These are phyloP conservation scores for Debaryomycetaceae sp. DNA, from an alignment of 1,139 yeast genomes.

Conservation along the genomic window DNA sequence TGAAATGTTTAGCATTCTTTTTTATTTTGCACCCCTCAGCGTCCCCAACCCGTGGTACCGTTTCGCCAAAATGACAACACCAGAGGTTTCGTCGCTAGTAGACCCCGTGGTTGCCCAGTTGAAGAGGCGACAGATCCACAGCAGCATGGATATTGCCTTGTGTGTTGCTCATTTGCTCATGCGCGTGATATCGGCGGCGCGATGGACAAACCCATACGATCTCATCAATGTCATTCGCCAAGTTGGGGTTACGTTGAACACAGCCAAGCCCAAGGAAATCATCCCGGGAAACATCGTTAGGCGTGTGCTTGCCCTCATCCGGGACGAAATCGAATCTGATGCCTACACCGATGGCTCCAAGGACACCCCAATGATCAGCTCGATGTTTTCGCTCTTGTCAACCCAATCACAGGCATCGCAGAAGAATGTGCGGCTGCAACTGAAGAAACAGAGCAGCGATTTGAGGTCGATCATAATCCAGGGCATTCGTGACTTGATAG, in stretches of 20 bases:
- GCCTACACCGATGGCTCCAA: conserved; percentile 12
- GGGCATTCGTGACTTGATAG: conserved; percentile 88
- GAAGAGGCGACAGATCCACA: conserved; percentile 70
- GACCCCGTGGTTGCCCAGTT: conserved; percentile 43
- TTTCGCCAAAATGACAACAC: too few relatives aligned
- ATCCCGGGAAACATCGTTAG: conserved; percentile 89
- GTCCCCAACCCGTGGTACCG: too few relatives aligned
- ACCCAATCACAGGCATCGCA: conserved; percentile 26
- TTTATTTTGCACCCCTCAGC: too few relatives aligned
- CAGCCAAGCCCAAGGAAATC: conserved; percentile 74
- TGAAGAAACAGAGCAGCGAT: conserved; percentile 52
- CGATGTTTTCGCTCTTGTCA: conserved; percentile 86
- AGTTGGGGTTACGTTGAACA: conserved; percentile 54
- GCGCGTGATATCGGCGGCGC: conserved; percentile 83
- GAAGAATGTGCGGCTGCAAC: conserved; percentile 14
- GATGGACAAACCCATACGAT: conserved; percentile 79
- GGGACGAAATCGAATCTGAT: conserved; percentile 78
- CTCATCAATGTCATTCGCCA: conserved; percentile 65
- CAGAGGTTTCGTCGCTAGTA: conserved; percentile 34
- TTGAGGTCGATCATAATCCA: conserved; percentile 86
- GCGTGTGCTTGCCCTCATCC: conserved; percentile 78
- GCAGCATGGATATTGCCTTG: conserved; percentile 75
- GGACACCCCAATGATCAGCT: conserved; percentile 62
- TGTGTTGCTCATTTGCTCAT: conserved; percentile 83
- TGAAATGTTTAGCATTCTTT: too few relatives aligned